A percentile compares a stretch with the other conserved stretches of the same genome.
These are phyloP conservation scores for Trametes villosa DNA, from an alignment of 768 basidiomycete species.

Conservation along the genomic window DNA sequence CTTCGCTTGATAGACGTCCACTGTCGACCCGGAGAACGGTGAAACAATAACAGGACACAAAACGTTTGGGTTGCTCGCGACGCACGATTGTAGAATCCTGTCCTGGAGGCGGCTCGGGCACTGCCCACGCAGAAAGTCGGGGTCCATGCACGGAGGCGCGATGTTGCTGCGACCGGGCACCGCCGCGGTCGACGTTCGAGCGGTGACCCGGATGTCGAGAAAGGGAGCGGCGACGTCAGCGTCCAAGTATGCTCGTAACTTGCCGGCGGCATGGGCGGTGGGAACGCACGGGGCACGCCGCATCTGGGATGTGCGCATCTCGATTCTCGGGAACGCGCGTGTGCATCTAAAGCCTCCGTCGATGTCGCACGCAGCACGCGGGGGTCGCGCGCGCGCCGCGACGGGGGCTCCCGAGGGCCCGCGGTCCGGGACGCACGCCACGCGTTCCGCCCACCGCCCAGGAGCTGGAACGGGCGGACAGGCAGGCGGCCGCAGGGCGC, in stretches of 20 bases:
- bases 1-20: too few species aligned
- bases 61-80: too few species aligned
- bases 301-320: not conserved
- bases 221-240: conserved; percentile 6
- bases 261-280: conserved; percentile 9
- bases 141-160: too few species aligned
- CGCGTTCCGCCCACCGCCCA: not conserved
- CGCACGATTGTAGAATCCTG: too few species aligned
- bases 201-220: not conserved
- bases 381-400: not conserved
- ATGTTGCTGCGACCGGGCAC: too few species aligned
- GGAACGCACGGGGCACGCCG: not conserved
- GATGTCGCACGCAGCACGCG: conserved; percentile 2
- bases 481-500: not conserved
- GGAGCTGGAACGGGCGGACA: not conserved
- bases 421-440: conserved; percentile 4
- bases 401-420: not conserved
- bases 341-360: conserved; percentile 4
- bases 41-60: too few species aligned
- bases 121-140: too few species aligned
- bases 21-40: too few species aligned
- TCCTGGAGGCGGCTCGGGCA: too few species aligned
- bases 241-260: not conserved
- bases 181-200: not conserved
- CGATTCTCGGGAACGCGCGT: not conserved